A percentile compares a stretch with the other conserved stretches of the same genome.
Evolutionary conservation across 306 rosid species (phyloP).

Genomic region (Elaeagnus macrophylla): DNA sequence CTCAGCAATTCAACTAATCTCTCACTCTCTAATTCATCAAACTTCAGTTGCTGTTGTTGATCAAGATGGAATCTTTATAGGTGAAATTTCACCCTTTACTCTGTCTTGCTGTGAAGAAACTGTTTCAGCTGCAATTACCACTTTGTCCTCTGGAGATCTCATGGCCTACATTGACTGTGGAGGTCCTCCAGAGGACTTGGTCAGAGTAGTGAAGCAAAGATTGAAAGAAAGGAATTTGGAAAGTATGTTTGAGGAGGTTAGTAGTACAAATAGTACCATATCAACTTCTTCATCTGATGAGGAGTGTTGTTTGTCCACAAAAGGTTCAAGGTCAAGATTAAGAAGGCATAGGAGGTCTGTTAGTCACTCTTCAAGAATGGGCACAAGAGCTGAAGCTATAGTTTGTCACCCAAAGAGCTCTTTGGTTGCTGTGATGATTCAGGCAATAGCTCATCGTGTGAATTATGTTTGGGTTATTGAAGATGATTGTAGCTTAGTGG

Average conservation of each 20-base stretch:
- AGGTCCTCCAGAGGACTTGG: conserved; percentile 73
- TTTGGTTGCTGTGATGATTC: conserved; percentile 84
- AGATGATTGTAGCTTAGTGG: conserved; percentile 78
- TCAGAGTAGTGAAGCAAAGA: conserved; percentile 53
- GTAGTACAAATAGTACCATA: neutral
- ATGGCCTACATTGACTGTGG: conserved; percentile 96
- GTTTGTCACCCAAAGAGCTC: conserved; percentile 93
- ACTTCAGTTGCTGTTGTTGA: conserved; percentile 85
- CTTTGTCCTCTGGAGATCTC: conserved; percentile 67
- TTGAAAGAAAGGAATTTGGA: conserved; percentile 56
- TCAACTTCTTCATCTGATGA: conserved; percentile 69
- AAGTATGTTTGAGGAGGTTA: conserved; percentile 48
- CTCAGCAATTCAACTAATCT: conserved; percentile 52
- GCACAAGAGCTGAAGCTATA: conserved; percentile 73
- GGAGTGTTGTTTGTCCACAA: conserved; percentile 40
- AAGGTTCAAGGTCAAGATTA: conserved; percentile 22
- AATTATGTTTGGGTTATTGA: conserved; percentile 90
- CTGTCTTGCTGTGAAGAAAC: conserved; percentile 76
- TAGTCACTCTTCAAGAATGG: conserved; percentile 78
- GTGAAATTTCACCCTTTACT: conserved; percentile 89
- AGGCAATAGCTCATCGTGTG: conserved; percentile 91
- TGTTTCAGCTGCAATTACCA: conserved; percentile 61
- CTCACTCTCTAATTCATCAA: conserved; percentile 50
- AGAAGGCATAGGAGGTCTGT: conserved; percentile 53
- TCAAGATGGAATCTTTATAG: conserved; percentile 50